Base-by-base conservation (phyloP, 2,329 filamentous ascomycete species). In the Penicillium sp. region DNA sequence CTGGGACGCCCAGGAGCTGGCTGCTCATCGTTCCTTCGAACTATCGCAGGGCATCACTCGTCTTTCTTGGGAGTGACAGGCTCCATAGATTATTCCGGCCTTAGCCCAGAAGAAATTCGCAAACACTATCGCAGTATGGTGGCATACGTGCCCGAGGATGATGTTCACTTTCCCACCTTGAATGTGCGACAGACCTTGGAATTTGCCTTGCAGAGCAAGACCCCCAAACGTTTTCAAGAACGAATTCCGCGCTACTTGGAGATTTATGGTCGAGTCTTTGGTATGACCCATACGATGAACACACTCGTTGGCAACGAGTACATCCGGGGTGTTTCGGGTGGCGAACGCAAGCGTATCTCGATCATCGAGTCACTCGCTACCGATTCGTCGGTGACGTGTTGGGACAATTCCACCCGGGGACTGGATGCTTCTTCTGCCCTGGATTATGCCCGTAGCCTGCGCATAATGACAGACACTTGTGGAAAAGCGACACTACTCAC, bases 371-470 rank as follows among this genome's bases (percentile, higher is more conserved):
- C 87, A 0, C 75, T 91, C 10, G 86, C 88, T 3, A 86, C 87
- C 1, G 86, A 88, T 68, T 84, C 85, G 0, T 86, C 87, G 0
- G 85, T 91, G 1, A 84, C 86, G 43, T 86, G 85, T 55, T 91
- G 88, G 87, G 89, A 92, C 64, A 91, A 91, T 68, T 87, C 84
- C 0, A 91, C 89, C 0, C 79, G 89, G 44, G 89, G 89, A 7
- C 78, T 91, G 0, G 89, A 92, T 64, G 86, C 88, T 0, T 88
- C 85, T 0, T 90, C 88, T 0, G 89, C 89, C 1, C 79, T 91
- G 4, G 88, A 91, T 64, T 91, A 89, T 64, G 86, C 86, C 1
- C 85, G 85, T 45, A 85, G 83, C 21, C 75, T 88, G 8, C 80
- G 85, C 14, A 82, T 85, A 52, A 88, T 91, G 83, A 91, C 89